Evolutionary conservation across 306 rosid species (phyloP), one percentile per base, ranked within the genome.

Genomic region (Lithocarpus polystachyus): DNA sequence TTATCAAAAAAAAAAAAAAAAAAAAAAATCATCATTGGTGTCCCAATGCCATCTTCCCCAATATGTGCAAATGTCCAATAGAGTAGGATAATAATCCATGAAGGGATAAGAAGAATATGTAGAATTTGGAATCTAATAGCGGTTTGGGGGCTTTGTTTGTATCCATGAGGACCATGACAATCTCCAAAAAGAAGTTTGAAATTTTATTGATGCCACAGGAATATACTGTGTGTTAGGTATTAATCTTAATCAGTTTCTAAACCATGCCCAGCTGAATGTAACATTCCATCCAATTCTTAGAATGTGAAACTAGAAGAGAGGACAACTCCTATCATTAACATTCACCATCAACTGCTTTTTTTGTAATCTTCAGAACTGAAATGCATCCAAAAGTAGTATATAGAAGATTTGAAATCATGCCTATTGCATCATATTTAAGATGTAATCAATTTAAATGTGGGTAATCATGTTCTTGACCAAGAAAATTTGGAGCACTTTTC

Each of bases 401-500:
- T 6, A 15, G 69, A 62, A 62, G 24, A 14, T 14, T 28, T 62
- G 40, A 2, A 28, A 18, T 22, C 67, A 48, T 31, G 40, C 45
- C 17, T 33, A 19, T 35, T 67, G 52, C 72, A 67, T 67, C 37
- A 33, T 67, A 67, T 33, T 67, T 35, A 6, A 5, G 48, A 35
- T 67, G n/a, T 67, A 29, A 40, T 33, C 19, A 18, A 11, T 28
- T 26, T 51, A 31, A 35, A 76, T 64, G 31, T 26, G 55, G 61
- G 68, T 33, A 19, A 33, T 10, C 51, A 19, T 35, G 62, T 37
- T 55, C 67, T 72, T 72, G 62, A 75, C 31, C 86, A 89, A 97
- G 95, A 80, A 94, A 94, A 90, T 69, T 85, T 22, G 97, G 97
- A 26, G 97, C 97, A 24, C 2, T 91, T 69, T 94, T 92, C 17